Evolutionary conservation across 139 green algal species (phyloP).

Genomic region (Spirogloea muscicola): DNA sequence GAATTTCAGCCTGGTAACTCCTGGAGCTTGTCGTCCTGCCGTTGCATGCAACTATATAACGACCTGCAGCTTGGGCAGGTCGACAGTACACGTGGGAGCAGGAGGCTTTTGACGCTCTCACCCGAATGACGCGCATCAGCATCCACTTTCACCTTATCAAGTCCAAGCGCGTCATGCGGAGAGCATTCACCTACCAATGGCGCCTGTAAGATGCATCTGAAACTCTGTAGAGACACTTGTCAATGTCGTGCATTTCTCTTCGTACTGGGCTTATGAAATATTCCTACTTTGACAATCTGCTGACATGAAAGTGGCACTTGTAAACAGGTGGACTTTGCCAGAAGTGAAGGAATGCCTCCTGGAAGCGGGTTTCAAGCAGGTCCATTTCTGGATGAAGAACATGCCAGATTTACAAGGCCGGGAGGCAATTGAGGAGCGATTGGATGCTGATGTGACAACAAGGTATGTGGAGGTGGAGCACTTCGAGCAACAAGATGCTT

Average conservation of each 20-base stretch:
- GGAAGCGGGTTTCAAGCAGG: conserved; percentile 15
- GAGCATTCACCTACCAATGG: conserved; percentile 36
- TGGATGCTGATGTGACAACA: conserved; percentile 17
- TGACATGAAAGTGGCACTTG: no score
- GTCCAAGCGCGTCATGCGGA: conserved; percentile 4
- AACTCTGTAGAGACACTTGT: no score
- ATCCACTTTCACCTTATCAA: conserved; percentile 25
- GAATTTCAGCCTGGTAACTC: no score
- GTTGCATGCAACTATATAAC: no score
- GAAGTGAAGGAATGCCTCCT: conserved; percentile 27
- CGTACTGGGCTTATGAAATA: not conserved
- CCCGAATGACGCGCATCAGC: conserved; percentile 23
- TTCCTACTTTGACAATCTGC: not conserved
- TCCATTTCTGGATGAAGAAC: conserved; percentile 32
- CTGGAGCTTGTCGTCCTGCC: no score
- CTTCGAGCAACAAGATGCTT: conserved; percentile 27
- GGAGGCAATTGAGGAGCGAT: conserved; percentile 22
- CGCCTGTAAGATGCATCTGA: conserved; percentile 30
- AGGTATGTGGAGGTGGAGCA: not conserved
- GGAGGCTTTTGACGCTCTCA: conserved; percentile 27
- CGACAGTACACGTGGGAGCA: conserved; percentile 47
- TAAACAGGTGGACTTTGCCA: conserved; percentile 41
- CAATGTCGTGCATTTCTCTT: no score
- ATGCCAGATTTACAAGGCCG: conserved; percentile 28
- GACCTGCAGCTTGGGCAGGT: no score